Evolutionary conservation across 1,284 basidiomycete species (phyloP), one percentile per base, ranked within the genome.

Genomic region (Lentinula novae-zelandiae): DNA sequence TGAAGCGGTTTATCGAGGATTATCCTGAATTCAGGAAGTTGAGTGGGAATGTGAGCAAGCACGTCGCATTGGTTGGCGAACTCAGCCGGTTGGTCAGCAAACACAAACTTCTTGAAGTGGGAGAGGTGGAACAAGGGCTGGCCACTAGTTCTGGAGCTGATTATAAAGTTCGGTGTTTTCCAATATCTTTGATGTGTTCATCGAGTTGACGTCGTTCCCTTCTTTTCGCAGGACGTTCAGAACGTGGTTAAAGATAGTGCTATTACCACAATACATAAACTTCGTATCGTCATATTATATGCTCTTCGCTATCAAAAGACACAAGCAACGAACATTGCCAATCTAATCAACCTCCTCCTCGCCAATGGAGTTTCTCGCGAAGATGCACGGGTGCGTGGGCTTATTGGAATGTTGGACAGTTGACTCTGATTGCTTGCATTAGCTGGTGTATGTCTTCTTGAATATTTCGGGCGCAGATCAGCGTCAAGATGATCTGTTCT

Each of bases 1-100:
- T 98, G 96, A 98, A 98, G 73, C 86, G 86, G 20, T 99, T 99
- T 69, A 92, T 99, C 2, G 97, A 99, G 72, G 96, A 98, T 68
- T 99, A 98, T 75, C 97, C 97, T 1, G 97, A 99, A 73, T 98
- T 99, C 72, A 83, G 90, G 66, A 96, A 96, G 70, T 82, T 99
- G 36, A 95, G 97, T 3, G 96, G 96, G 22, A 99, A 99, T 73
- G 97, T 99, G 36, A 95, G 92, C 75, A 99, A 99, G 75, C 97
- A 99, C 70, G 97, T 99, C 22, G 92, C 96, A 7, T 77, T 99
- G 10, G 95, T 99, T 0, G 96, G 96, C 40, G 97, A 99, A 73
- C 82, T 99, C 63, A 97, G 95, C 70, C 81, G 95, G 62, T 73
- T 98, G 44, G 95, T 99, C 20, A 92, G 90, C 56, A 80, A 87